Conservation (phyloP, 805 yeast species). For the Soucietia sequanensis region DNA sequence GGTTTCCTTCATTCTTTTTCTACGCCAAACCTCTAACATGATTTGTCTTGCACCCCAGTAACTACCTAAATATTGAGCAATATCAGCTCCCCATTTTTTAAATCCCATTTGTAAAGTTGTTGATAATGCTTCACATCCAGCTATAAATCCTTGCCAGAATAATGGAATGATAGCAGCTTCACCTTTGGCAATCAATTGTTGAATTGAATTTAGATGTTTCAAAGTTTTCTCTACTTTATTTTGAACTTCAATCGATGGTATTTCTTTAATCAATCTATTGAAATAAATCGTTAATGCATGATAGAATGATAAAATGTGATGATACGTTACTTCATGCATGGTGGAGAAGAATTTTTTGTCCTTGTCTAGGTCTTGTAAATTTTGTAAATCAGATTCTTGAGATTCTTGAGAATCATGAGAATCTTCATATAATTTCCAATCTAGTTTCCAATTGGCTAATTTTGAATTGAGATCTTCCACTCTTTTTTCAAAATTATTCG, state of each 20-base stretch:
- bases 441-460: constrained; percentile 65
- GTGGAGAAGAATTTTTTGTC: constrained; percentile 42
- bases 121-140: constrained; percentile 76
- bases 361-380: constrained; percentile 4
- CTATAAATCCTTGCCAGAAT: constrained; percentile 87
- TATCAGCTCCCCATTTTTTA: constrained; percentile 71
- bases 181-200: constrained; percentile 52
- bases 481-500: constrained; percentile 20
- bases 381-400: too few relatives aligned
- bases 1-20: constrained; percentile 58
- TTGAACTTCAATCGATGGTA: constrained; percentile 58
- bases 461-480: constrained; percentile 37
- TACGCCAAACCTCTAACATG: constrained; percentile 82
- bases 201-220: constrained; percentile 62
- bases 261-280: constrained; percentile 58
- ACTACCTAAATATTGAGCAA: constrained; percentile 57
- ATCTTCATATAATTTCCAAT: constrained; percentile 59
- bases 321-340: constrained; percentile 70
- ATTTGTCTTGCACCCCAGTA: constrained; percentile 86
- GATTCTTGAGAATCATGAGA: constrained; percentile 12
- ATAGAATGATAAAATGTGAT: constrained; percentile 78
- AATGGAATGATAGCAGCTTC: constrained; percentile 67
- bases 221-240: constrained; percentile 59
- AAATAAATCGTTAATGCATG: constrained; percentile 70
- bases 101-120: constrained; percentile 59